Evolutionary conservation across 768 basidiomycete species (phyloP), one percentile per base, ranked within the genome.

Genomic region (Coprinellus aureogranulatus): DNA sequence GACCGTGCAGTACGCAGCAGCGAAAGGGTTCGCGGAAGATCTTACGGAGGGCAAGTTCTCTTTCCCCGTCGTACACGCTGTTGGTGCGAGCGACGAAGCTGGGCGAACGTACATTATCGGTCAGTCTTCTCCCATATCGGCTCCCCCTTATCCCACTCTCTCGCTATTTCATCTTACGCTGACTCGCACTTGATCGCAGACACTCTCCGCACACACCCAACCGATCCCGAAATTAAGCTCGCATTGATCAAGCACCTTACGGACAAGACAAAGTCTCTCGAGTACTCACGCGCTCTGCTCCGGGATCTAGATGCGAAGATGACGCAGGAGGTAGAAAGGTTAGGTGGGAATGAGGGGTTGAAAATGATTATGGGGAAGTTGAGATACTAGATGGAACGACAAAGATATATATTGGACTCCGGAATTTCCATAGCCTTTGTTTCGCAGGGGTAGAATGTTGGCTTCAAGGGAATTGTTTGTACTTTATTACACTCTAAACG

Each of bases 41-140:
- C 75, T 96, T n/a, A 86, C 90, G 0, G 94, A 95, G 70, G 94
- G 94, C 10, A 96, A 96, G 67, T 96, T 96, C 76, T 92, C 90
- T 11, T 96, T 96, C 72, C 93, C 92, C 0, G 77, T 95, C 30
- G 84, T 96, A 2, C 94, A 95, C 69, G 84, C 87, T 23, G 85
- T 95, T 46, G 82, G 86, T 22, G 80, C 75, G 3, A 76, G 82
- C 0, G 90, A 90, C 69, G 27, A 37, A 18, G 30, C 27, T 8
- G 37, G 18, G 78, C 83, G 27, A 86, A 86, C 67, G 77, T 95
- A 22, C 41, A 76, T 94, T 52, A 92, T 92, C 92, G 63, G 54
- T 86, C 74, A n/a, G 23, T 47, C 26, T 46, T 9, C 42, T 34
- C 34, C 34, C 34, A 6, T 34, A n/a, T 34, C 34, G 8, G 6